Base-by-base conservation (phyloP, 306 rosid genomes). In the Gastrolobium bilobum region DNA sequence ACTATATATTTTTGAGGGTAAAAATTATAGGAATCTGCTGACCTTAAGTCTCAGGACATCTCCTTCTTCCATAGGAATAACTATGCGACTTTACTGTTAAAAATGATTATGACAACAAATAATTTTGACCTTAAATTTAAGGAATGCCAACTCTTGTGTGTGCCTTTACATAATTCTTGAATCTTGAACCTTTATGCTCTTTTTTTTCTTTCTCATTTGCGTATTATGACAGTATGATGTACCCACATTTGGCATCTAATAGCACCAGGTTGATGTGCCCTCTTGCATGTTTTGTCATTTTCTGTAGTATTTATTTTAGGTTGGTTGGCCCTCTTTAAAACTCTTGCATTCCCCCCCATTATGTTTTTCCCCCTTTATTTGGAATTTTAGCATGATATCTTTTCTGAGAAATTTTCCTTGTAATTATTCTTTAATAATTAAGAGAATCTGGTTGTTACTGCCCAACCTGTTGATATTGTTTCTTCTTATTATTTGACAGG, bases 401-500 rank as follows among this genome's bases (percentile, higher is more conserved):
- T 15, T 5, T 67, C 6, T 37, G 20, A 3, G 43, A 26, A 54
- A 51, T 71, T 81, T 60, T 7, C 69, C 29, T 5, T 64, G 60
- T 44, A 76, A 63, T 53, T 67, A 48, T 59, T 77, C 39, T 63
- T 52, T 64, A 11, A 26, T 34, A 9, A 53, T 50, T 35, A 34
- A 56, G 68, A 66, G 54, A 42, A 63, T 57, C 29, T 29, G 11
- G 31, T 53, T 57, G 5, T 68, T 46, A 7, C 4, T 47, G 83
- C 62, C 66, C 68, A 68, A 73, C 50, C 33, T 34, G 39, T 30
- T 56, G 82, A 76, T 69, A 31, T 80, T 71, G 29, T 53, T 64
- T 73, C 59, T 71, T 58, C 59, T 71, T 58, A 37, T 43, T 81
- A 11, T 81, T 54, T 73, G 80, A 50, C 53, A 88, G 91, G 87